Conservation (phyloP, 2,329 filamentous ascomycete species). For the Ophiostoma perfectum region DNA sequence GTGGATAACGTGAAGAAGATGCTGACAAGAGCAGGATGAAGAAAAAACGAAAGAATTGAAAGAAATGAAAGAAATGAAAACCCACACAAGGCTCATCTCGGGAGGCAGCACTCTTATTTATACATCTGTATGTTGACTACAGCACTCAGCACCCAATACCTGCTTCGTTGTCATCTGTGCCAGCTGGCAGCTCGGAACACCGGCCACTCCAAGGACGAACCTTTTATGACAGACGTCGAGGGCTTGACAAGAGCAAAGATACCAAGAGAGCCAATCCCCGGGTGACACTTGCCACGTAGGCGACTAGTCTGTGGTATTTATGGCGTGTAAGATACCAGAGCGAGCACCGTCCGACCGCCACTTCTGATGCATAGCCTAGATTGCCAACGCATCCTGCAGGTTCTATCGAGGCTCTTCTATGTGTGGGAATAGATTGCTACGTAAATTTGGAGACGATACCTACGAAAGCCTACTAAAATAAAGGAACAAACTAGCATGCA, state of each 20-base stretch:
- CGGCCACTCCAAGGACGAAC: not conserved
- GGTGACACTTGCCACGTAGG: constrained; percentile 17
- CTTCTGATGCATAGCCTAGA: not conserved
- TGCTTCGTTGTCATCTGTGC: constrained; percentile 1
- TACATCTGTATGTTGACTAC: not conserved
- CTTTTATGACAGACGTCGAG: too few species aligned
- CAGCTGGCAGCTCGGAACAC: not conserved
- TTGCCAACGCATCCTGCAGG: constrained; percentile 3
- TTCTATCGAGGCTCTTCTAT: too few species aligned
- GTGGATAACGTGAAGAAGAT: too few species aligned
- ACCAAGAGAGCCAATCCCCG: constrained; percentile 8
- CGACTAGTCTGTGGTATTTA: not conserved
- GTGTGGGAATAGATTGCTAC: too few species aligned
- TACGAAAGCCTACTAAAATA: too few species aligned
- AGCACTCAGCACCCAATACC: not conserved
- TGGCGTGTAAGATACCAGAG: not conserved
- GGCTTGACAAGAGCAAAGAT: not conserved
- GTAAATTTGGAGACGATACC: too few species aligned
- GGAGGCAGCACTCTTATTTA: not conserved
- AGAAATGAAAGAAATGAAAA: too few species aligned
- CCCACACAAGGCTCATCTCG: too few species aligned
- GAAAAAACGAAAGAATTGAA: too few species aligned
- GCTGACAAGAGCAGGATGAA: too few species aligned
- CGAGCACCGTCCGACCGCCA: not conserved
- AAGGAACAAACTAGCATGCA: too few species aligned